phyloP scores from a whole-genome alignment of 129 eudicot genomes.

The Saposhnikovia divaricata region DNA sequence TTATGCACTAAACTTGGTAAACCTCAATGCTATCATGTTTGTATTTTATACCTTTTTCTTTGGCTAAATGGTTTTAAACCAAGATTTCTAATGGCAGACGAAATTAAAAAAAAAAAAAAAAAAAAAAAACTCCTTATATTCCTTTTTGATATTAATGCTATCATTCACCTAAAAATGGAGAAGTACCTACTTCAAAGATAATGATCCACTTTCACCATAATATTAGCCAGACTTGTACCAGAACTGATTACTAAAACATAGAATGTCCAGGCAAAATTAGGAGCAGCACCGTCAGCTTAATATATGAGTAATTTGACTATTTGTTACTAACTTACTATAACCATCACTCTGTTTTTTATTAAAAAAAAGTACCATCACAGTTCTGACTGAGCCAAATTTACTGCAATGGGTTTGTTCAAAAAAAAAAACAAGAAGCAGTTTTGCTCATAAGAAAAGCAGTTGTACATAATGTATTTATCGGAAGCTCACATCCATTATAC shows the following conservation, averaged over 20 bases:
- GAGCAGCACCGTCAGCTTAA: too few relatives aligned
- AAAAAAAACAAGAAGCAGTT: neutral
- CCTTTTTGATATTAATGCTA: neutral
- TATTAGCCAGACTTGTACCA: too few relatives aligned
- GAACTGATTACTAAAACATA: too few relatives aligned
- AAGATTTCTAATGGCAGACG: too few relatives aligned
- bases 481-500: neutral
- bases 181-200: neutral
- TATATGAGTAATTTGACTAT: too few relatives aligned
- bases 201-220: neutral
- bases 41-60: neutral
- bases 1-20: slow-evolving; percentile 72
- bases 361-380: neutral
- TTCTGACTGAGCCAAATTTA: neutral
- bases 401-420: neutral
- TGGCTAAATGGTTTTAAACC: too few relatives aligned
- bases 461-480: neutral
- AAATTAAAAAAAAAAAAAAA: too few relatives aligned
- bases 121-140: too few relatives aligned
- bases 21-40: neutral
- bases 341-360: neutral
- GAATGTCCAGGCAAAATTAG: too few relatives aligned
- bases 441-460: neutral
- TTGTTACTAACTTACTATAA: neutral
- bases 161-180: neutral